phyloP scores from a whole-genome alignment of 495 filamentous ascomycete genomes.

The Talaromyces stipitatus region DNA sequence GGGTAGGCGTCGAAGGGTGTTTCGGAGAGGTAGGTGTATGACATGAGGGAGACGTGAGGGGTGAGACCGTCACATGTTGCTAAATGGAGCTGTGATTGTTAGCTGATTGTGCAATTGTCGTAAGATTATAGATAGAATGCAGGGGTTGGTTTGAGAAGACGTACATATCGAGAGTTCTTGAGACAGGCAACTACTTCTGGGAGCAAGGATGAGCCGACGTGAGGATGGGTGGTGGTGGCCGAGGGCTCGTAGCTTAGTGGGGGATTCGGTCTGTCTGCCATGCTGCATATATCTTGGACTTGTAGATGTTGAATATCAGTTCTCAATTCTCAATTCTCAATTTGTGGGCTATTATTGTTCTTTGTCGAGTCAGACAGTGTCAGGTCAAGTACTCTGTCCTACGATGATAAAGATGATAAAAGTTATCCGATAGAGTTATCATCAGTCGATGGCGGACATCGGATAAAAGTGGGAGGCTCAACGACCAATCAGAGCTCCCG shows the following conservation, averaged over 20 bases:
- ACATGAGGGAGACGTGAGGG: slow-evolving; percentile 96
- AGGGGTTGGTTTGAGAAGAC: slow-evolving; percentile 16
- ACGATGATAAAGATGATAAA: not conserved
- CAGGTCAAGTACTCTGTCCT: not conserved
- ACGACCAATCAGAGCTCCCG: not conserved
- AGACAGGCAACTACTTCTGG: slow-evolving; percentile 81
- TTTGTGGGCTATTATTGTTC: not conserved
- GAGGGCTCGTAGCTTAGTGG: slow-evolving; percentile 72
- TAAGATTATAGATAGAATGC: not conserved
- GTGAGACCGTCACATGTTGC: slow-evolving; percentile 76
- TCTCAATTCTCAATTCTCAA: not conserved
- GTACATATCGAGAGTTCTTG: slow-evolving; percentile 90
- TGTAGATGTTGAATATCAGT: no score
- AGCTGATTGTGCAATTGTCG: not conserved
- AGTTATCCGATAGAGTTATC: no score
- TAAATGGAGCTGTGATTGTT: slow-evolving; percentile 67
- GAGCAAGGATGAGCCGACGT: slow-evolving; percentile 61
- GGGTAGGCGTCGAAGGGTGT: slow-evolving; percentile 66
- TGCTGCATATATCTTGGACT: no score
- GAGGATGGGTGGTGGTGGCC: slow-evolving; percentile 61
- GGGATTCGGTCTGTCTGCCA: slow-evolving; percentile 40
- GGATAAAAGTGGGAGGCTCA: not conserved
- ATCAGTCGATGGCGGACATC: not conserved
- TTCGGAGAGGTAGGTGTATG: slow-evolving; percentile 91
- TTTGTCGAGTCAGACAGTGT: no score